phyloP scores from a whole-genome alignment of 2,329 filamentous ascomycete genomes.

The Knufia fluminis region DNA sequence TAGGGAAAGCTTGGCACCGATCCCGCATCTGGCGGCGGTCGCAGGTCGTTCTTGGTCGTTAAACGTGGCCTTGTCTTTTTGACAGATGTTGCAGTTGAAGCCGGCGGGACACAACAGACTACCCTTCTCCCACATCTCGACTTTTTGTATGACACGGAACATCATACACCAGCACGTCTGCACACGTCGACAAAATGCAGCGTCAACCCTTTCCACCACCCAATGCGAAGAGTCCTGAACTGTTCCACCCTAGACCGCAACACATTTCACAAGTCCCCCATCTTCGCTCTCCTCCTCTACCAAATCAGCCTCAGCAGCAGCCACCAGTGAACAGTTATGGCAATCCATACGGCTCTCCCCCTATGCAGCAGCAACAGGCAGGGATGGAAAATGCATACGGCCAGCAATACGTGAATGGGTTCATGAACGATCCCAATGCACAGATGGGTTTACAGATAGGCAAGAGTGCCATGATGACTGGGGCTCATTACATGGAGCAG shows the following conservation, averaged over 20 bases:
- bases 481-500: slow-evolving; percentile 89
- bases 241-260: slow-evolving; percentile 95
- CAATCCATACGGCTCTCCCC: slow-evolving; percentile 40
- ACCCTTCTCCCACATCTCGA: neutral
- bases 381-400: slow-evolving; percentile 40
- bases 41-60: neutral
- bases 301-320: slow-evolving; percentile 58
- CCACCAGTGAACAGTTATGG: slow-evolving; percentile 37
- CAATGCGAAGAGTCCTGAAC: slow-evolving; percentile 70
- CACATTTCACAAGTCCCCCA: slow-evolving; percentile 97
- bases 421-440: slow-evolving; percentile 91
- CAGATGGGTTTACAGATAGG: slow-evolving; percentile 94
- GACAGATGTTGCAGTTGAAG: neutral
- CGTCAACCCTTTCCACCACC: slow-evolving; percentile 70
- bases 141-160: neutral
- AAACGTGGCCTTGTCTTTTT: slow-evolving; percentile 1
- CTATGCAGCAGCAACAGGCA: slow-evolving; percentile 23
- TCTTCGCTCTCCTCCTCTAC: slow-evolving; percentile 83
- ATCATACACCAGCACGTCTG: neutral
- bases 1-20: neutral
- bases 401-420: slow-evolving; percentile 58
- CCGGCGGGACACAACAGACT: neutral
- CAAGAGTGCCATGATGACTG: slow-evolving; percentile 81
- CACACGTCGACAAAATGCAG: slow-evolving; percentile 58
- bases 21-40: neutral